Conservation (phyloP, 495 filamentous ascomycete species). For the Eremomyces bilateralis region DNA sequence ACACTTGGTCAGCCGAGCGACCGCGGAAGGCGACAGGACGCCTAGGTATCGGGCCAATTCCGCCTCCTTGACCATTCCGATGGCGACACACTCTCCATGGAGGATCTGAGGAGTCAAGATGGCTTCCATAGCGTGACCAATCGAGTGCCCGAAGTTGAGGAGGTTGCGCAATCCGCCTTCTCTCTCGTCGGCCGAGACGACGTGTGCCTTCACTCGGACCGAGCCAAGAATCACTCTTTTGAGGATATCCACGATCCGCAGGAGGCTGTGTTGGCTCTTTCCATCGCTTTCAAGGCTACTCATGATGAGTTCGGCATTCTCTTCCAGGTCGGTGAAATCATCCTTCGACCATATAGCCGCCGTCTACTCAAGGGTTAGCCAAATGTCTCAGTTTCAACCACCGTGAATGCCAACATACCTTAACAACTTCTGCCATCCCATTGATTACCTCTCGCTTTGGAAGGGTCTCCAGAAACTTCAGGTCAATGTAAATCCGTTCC, state of each 20-base stretch:
- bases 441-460: constrained; percentile 91
- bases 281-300: constrained; percentile 25
- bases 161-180: constrained; percentile 90
- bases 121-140: constrained; percentile 90
- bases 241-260: constrained; percentile 47
- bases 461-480: constrained; percentile 77
- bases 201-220: constrained; percentile 73
- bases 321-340: constrained; percentile 71
- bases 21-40: constrained; percentile 65
- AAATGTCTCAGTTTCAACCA: background rate
- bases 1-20: constrained; percentile 76
- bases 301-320: constrained; percentile 55
- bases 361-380: constrained; percentile 36
- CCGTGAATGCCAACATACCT: constrained; percentile 21
- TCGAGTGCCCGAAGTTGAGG: constrained; percentile 94
- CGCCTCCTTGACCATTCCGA: constrained; percentile 96
- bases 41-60: constrained; percentile 81
- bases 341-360: constrained; percentile 84
- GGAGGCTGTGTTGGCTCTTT: constrained; percentile 30
- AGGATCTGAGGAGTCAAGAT: constrained; percentile 88
- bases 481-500: constrained; percentile 77
- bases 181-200: constrained; percentile 81
- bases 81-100: constrained; percentile 86
- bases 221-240: constrained; percentile 79
- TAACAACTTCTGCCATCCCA: constrained; percentile 96